Conservation (phyloP, 495 filamentous ascomycete genomes). For the Tuber borchii region DNA sequence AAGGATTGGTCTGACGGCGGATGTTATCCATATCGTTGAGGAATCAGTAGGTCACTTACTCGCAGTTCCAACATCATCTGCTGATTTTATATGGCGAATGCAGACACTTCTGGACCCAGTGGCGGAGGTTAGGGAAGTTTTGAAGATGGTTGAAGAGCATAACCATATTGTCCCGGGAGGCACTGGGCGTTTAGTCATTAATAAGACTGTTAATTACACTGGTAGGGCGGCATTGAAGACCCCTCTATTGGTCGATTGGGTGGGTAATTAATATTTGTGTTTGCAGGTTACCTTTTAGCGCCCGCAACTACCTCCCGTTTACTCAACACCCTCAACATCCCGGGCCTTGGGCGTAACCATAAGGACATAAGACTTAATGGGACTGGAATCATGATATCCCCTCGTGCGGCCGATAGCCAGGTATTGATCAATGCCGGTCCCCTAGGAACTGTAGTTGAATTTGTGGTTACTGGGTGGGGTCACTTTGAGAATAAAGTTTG, state of each 20-base stretch:
- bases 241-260: neutral
- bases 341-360: conserved; percentile 51
- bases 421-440: conserved; percentile 79
- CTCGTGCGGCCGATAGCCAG: conserved; percentile 58
- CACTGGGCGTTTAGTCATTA: conserved; percentile 56
- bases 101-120: conserved; percentile 69
- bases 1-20: conserved; percentile 51
- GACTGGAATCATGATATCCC: conserved; percentile 83
- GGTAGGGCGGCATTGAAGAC: conserved; percentile 40
- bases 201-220: conserved; percentile 86
- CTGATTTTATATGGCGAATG: neutral
- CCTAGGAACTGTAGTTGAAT: conserved; percentile 69
- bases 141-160: conserved; percentile 82
- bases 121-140: conserved; percentile 73
- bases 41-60: conserved; percentile 43
- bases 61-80: neutral
- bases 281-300: conserved; percentile 66
- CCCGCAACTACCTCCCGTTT: conserved; percentile 62
- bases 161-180: conserved; percentile 50
- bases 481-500: conserved; percentile 72
- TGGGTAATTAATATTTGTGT: conserved; percentile 7
- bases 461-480: conserved; percentile 72
- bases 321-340: conserved; percentile 58
- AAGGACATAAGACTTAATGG: conserved; percentile 72
- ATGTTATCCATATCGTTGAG: conserved; percentile 85